Evolutionary conservation across 148 eudicot species (phyloP).

Genomic region (Rhododendron williamsianum): DNA sequence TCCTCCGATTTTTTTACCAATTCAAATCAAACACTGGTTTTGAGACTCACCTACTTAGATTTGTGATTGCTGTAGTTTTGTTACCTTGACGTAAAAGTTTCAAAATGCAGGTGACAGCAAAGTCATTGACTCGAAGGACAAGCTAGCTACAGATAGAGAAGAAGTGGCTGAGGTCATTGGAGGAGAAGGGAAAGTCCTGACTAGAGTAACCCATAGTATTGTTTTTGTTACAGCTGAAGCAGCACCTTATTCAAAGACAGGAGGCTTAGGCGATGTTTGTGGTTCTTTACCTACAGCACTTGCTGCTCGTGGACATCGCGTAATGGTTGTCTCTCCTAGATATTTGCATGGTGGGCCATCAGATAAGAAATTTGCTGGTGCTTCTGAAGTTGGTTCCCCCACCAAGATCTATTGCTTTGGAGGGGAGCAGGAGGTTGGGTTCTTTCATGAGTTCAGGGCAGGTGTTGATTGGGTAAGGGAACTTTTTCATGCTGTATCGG

Average conservation of each 20-base stretch:
- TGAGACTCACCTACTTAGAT: neutral
- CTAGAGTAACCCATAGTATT: constrained; percentile 42
- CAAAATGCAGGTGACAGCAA: constrained; percentile 32
- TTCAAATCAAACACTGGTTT: neutral
- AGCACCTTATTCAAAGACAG: constrained; percentile 96
- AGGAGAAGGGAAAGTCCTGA: constrained; percentile 23
- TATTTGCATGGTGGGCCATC: constrained; percentile 74
- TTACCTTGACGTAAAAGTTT: neutral
- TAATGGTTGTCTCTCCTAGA: constrained; percentile 91
- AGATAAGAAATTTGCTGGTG: constrained; percentile 53
- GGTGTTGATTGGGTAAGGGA: constrained; percentile 96
- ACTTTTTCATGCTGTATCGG: neutral
- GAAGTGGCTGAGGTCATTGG: constrained; percentile 23
- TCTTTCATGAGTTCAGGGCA: constrained; percentile 75
- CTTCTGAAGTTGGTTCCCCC: constrained; percentile 44
- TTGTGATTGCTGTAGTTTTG: neutral
- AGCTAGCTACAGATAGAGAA: constrained; percentile 22
- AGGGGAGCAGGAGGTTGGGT: constrained; percentile 77
- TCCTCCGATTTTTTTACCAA: neutral
- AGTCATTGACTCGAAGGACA: constrained; percentile 20
- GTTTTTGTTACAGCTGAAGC: constrained; percentile 83
- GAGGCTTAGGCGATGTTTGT: constrained; percentile 98
- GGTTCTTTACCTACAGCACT: constrained; percentile 92
- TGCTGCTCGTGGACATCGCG: constrained; percentile 92
- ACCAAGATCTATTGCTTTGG: constrained; percentile 72